Percentiles rank a stretch among this genome's conserved stretches.
phyloP scores from a whole-genome alignment of 1,284 basidiomycete genomes.

The Cryptococcus sp. region DNA sequence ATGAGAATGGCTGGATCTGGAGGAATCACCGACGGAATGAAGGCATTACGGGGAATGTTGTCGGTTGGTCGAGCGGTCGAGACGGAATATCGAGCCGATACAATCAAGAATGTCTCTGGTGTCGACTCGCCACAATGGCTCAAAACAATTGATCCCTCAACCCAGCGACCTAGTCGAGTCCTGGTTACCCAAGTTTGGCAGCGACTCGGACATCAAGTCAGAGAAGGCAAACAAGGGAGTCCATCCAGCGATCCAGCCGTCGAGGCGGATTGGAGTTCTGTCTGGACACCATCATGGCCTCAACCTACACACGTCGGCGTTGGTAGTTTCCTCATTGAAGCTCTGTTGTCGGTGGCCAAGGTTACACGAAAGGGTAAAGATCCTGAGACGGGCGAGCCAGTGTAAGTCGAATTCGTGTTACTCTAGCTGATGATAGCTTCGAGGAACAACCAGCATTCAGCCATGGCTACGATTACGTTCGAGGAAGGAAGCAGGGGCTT shows the following conservation, averaged over 20 bases:
- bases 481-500: conserved; percentile 86
- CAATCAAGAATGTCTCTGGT: conserved; percentile 59
- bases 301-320: conserved; percentile 70
- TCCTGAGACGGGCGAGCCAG: conserved; percentile 55
- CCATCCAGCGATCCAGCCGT: conserved; percentile 44
- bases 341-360: conserved; percentile 75
- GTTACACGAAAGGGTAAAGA: conserved; percentile 63
- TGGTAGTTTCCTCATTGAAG: conserved; percentile 77
- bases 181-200: conserved; percentile 28
- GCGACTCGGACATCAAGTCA: conserved; percentile 52
- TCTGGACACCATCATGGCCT: conserved; percentile 76
- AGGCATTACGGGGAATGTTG: conserved; percentile 79
- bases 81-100: conserved; percentile 78
- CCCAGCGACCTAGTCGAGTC: conserved; percentile 29
- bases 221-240: conserved; percentile 48
- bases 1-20: conserved; percentile 78
- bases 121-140: conserved; percentile 35
- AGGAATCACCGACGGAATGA: conserved; percentile 80
- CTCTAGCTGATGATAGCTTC: conserved; percentile 49
- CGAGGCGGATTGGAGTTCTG: conserved; percentile 60
- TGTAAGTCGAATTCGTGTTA: conserved; percentile 48
- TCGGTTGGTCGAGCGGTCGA: conserved; percentile 80
- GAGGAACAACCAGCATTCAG: conserved; percentile 90
- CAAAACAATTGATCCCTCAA: conserved; percentile 27
- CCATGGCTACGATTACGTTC: conserved; percentile 88